A percentile compares a stretch with the other conserved stretches of the same genome.
Evolutionary conservation across 371 early-diverging fungal species (phyloP).

Genomic region (Choanephora cucurbitarum): DNA sequence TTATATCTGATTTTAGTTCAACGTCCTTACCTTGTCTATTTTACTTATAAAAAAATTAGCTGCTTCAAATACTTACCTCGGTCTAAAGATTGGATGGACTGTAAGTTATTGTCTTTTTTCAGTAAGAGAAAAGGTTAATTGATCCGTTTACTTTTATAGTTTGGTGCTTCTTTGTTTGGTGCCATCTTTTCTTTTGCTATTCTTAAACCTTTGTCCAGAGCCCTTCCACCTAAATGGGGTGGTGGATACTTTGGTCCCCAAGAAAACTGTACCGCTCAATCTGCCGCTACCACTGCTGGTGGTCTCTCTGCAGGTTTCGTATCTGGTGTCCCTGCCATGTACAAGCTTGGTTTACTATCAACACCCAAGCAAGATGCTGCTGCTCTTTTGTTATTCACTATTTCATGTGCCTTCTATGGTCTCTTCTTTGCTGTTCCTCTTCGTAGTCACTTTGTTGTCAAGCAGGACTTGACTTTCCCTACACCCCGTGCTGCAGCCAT

Average conservation of each 20-base stretch:
- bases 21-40: too few relatives aligned
- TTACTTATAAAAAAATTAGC: too few relatives aligned
- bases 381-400: conserved; percentile 56
- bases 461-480: conserved; percentile 72
- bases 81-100: conserved; percentile 72
- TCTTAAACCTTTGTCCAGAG: conserved; percentile 59
- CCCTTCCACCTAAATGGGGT: conserved; percentile 48
- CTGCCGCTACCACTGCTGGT: conserved; percentile 73
- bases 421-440: conserved; percentile 78
- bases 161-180: conserved; percentile 73
- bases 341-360: conserved; percentile 61
- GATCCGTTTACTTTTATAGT: conserved; percentile 10
- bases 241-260: conserved; percentile 71
- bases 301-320: conserved; percentile 71
- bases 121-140: too few relatives aligned
- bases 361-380: conserved; percentile 52
- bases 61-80: conserved; percentile 76
- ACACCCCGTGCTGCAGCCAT: conserved; percentile 71
- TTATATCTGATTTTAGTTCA: too few relatives aligned
- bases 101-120: too few relatives aligned
- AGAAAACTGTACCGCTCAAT: conserved; percentile 71
- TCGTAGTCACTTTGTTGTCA: conserved; percentile 69
- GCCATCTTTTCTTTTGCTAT: conserved; percentile 72
- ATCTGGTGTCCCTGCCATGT: conserved; percentile 74
- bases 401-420: conserved; percentile 70